Evolutionary conservation across 495 filamentous ascomycete species (phyloP).

Genomic region (Trichoderma gamsii): DNA sequence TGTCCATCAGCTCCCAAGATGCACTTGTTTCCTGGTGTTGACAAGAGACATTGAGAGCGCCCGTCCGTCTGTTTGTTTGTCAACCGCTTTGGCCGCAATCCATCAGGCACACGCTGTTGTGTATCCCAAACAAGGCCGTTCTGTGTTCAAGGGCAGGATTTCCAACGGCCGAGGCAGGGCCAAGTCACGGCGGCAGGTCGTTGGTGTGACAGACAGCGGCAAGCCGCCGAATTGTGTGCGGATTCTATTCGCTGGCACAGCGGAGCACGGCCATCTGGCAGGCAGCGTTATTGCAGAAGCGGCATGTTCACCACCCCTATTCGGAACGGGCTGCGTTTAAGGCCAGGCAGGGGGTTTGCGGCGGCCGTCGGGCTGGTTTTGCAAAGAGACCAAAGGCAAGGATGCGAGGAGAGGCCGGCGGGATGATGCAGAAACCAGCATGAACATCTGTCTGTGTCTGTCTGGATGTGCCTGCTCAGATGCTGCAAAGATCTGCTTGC

Average conservation of each 20-base stretch:
- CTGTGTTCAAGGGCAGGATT: background rate
- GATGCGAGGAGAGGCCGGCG: background rate
- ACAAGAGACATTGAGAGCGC: too few relatives aligned
- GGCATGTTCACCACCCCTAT: background rate
- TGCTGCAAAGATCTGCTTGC: too few relatives aligned
- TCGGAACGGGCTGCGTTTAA: background rate
- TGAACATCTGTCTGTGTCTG: background rate
- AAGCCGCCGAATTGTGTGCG: background rate
- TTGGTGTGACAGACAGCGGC: background rate
- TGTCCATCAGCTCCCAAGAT: too few relatives aligned
- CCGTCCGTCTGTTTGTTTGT: too few relatives aligned
- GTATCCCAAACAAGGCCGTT: background rate
- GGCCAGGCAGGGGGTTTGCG: background rate
- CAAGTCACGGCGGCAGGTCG: background rate
- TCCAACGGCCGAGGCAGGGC: background rate
- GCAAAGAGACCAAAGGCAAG: background rate
- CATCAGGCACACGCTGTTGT: background rate
- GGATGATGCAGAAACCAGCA: background rate
- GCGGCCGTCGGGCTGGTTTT: background rate
- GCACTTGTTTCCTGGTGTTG: too few relatives aligned
- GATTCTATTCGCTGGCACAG: conserved; percentile 2
- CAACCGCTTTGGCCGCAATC: background rate
- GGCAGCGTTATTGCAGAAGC: background rate
- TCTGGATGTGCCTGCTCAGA: background rate
- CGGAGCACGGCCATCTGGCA: background rate